Conservation (phyloP, 768 basidiomycete species). For the Calocera cornea region DNA sequence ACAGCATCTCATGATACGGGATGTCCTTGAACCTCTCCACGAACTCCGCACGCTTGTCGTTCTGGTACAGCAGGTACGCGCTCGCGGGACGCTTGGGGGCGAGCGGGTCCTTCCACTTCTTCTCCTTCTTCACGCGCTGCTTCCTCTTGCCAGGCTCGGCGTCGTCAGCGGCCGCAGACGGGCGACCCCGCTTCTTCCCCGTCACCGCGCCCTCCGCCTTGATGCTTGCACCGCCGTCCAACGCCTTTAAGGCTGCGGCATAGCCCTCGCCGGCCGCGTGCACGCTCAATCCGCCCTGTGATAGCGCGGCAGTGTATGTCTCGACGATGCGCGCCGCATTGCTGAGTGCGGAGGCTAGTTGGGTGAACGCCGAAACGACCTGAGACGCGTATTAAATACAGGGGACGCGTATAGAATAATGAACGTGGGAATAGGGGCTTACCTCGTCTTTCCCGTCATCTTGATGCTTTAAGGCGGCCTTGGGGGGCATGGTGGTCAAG, state of each 20-base stretch:
- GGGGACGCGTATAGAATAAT: neutral
- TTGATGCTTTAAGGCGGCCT: neutral
- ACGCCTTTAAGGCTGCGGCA: neutral
- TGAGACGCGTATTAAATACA: neutral
- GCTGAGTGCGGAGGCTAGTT: constrained; percentile 9
- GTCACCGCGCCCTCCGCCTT: neutral
- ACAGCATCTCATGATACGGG: constrained; percentile 57
- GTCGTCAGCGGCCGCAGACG: neutral
- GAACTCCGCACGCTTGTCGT: constrained; percentile 65
- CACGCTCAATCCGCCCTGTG: neutral
- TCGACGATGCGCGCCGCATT: constrained; percentile 11
- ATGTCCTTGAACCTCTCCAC: constrained; percentile 50
- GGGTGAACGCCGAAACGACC: constrained; percentile 10
- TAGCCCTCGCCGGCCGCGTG: constrained; percentile 6
- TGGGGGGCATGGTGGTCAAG: constrained; percentile 1
- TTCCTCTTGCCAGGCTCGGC: constrained; percentile 38
- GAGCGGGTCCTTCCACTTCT: constrained; percentile 68
- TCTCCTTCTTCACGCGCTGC: constrained; percentile 35
- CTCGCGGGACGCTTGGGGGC: constrained; percentile 89
- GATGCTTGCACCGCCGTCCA: neutral
- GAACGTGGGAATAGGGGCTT: neutral
- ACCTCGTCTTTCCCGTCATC: neutral
- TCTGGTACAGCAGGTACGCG: constrained; percentile 90
- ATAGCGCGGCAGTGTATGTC: constrained; percentile 8
- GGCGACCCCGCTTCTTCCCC: constrained; percentile 4